Base-by-base conservation (phyloP, 2,329 filamentous ascomycete genomes). In the Beauveria sp. region DNA sequence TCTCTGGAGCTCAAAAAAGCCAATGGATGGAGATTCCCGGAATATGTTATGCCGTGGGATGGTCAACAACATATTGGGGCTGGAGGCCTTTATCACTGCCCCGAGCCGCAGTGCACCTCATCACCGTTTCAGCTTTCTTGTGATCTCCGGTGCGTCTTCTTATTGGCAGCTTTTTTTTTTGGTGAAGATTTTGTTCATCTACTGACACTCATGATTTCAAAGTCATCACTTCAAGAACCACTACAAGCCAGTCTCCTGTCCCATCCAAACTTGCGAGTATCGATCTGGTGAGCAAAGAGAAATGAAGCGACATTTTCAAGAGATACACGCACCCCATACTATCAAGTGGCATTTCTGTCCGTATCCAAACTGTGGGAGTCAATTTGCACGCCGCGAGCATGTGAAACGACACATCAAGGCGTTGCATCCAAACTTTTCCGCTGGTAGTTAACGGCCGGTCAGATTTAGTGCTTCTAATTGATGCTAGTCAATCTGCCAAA, bases 221-320 rank as follows among this genome's bases (percentile, higher is more conserved):
- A 58, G 55, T 18, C 55, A 42, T 38, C 55, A 58, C 16, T 43
- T 34, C 20, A 58, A 50, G 31, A 49, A 20, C 10, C 55, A 58
- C 26, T 58, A 48, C 5, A 18, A 26, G 16, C 55, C 45, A 10
- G 45, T 58, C 5, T 20, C 40, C 24, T 58, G 55, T 50, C 55
- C 55, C 45, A 14, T 34, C 7, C 2, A n/a, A 20, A 38, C 26
- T 16, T 56, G 53, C 53, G n/a, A 42, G 20, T 28, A 49, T 42
- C 55, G 55, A 20, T 34, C 43, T 4, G n/a, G 24, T 5, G 55
- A 58, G 55, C 55, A 58, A 58, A 58, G 31, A 42, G 55, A 58
- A n/a, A 58, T 58, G 55, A 58, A 49, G 31, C 43, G 55, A n/a
- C 55, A 58, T 34, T 58, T 58, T n/a, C 28, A 38, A 9, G 55